A percentile compares a stretch with the other conserved stretches of the same genome.
phyloP scores from a whole-genome alignment of 179 eudicot genomes.

The Carnegiea gigantea region DNA sequence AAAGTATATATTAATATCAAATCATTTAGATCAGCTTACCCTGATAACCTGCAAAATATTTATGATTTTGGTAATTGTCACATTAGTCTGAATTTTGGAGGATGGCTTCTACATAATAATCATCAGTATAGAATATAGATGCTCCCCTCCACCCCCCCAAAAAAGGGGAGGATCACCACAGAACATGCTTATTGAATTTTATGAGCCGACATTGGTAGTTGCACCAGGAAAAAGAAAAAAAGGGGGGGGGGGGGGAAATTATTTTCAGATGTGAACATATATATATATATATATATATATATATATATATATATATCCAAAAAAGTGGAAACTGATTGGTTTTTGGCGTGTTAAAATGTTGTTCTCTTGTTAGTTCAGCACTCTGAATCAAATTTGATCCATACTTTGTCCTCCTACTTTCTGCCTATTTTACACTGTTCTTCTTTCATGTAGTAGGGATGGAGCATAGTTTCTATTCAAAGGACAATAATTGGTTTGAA shows the following conservation, averaged over 20 bases:
- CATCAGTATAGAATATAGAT: too few relatives aligned
- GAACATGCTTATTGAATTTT: background rate
- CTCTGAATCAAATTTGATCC: background rate
- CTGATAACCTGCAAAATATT: too few relatives aligned
- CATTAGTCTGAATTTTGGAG: too few relatives aligned
- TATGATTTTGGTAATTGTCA: too few relatives aligned
- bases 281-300: too few relatives aligned
- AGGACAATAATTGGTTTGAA: background rate
- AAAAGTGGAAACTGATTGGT: conserved; percentile 8
- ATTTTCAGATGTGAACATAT: background rate
- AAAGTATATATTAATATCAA: too few relatives aligned
- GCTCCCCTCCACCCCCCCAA: too few relatives aligned
- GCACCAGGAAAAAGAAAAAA: background rate
- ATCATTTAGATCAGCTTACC: too few relatives aligned
- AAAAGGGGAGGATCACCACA: background rate
- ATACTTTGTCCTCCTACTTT: background rate
- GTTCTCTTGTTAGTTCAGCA: background rate
- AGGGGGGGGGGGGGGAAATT: too few relatives aligned
- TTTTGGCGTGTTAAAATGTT: background rate
- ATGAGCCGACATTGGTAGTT: conserved; percentile 6
- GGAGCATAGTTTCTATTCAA: background rate
- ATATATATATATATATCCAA: background rate
- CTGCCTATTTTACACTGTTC: conserved; percentile 1
- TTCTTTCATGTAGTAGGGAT: background rate
- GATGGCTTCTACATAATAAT: too few relatives aligned